Evolutionary conservation across 306 rosid species (phyloP).

Genomic region (Ziziphus jujuba): DNA sequence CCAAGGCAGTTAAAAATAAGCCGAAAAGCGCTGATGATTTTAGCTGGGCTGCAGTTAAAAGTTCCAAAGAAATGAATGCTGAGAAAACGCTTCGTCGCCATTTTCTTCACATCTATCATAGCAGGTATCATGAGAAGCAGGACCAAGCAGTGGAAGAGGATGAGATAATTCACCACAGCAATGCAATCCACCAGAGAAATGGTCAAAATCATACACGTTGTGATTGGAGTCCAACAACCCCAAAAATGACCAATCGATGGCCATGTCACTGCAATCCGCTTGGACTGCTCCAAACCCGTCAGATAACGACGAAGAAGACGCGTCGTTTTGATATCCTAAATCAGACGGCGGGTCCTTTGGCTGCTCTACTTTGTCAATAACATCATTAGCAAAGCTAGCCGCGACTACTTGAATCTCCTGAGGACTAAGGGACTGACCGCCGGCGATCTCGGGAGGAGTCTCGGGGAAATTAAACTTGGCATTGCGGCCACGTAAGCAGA

Average conservation of each 20-base stretch:
- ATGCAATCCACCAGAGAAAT: constrained; percentile 33
- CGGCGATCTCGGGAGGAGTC: constrained; percentile 31
- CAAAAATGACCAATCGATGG: constrained; percentile 48
- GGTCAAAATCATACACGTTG: constrained; percentile 2
- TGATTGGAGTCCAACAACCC: constrained; percentile 34
- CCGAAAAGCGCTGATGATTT: not conserved
- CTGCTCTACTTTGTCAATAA: not conserved
- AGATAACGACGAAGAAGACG: not conserved
- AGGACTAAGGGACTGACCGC: constrained; percentile 27
- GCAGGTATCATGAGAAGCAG: not conserved
- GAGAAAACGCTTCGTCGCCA: constrained; percentile 23
- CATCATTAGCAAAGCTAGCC: constrained; percentile 42
- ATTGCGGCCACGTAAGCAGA: constrained; percentile 53
- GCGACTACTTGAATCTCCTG: constrained; percentile 57
- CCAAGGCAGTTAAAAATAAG: constrained; percentile 4
- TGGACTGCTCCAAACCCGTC: not conserved
- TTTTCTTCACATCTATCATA: not conserved
- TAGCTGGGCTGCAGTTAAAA: constrained; percentile 24
- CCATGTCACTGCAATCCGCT: constrained; percentile 1
- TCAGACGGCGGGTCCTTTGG: not conserved
- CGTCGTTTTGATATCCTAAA: not conserved
- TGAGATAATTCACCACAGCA: constrained; percentile 32
- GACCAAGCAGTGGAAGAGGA: constrained; percentile 13
- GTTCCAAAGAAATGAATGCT: constrained; percentile 63
- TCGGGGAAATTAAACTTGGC: constrained; percentile 64